A percentile compares a stretch with the other conserved stretches of the same genome.
Evolutionary conservation across 768 basidiomycete species (phyloP).

Genomic region (Boletus barrowsii): DNA sequence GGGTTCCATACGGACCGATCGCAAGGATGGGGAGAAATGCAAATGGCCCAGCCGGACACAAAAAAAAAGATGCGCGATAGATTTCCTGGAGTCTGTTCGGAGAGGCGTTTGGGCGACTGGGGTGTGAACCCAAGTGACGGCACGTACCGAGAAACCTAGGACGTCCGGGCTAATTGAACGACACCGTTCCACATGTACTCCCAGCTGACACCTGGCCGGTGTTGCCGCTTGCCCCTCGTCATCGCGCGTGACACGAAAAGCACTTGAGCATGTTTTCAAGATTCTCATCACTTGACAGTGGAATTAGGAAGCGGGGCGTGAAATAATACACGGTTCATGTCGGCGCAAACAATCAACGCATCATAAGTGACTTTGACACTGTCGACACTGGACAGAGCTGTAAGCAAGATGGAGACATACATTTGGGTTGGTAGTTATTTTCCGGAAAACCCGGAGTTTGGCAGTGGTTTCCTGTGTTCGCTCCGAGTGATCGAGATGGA

Average conservation of each 20-base stretch:
- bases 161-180: background rate
- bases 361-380: slow-evolving; percentile 25
- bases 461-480: too few relatives aligned
- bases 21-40: background rate
- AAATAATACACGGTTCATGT: background rate
- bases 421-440: too few relatives aligned
- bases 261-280: background rate
- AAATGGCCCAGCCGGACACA: background rate
- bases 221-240: background rate
- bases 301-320: slow-evolving; percentile 8
- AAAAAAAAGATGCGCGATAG: background rate
- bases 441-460: too few relatives aligned
- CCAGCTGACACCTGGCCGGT: background rate
- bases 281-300: background rate
- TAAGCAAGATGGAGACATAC: too few relatives aligned
- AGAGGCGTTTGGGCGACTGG: too few relatives aligned
- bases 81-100: background rate
- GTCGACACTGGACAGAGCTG: background rate
- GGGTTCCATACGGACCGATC: background rate
- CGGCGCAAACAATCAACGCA: slow-evolving; percentile 19
- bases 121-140: background rate
- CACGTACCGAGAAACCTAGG: slow-evolving; percentile 1
- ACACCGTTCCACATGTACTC: slow-evolving; percentile 5
- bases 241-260: background rate
- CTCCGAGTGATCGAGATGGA: too few relatives aligned